Conservation (phyloP, 768 basidiomycete species). For the Kwoniella dendrophila region DNA sequence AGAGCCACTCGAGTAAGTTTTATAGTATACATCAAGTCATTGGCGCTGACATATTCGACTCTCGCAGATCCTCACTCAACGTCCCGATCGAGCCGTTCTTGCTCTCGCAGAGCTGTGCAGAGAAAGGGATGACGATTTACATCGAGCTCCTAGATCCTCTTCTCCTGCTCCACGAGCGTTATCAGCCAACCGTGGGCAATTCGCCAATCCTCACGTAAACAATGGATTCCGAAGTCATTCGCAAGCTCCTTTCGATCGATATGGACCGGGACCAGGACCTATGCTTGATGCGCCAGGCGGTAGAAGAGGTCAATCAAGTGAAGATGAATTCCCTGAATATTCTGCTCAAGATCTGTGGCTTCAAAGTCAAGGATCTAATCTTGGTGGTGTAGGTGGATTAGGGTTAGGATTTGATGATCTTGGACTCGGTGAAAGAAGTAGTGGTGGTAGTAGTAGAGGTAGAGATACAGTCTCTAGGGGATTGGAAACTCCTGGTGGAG, state of each 20-base stretch:
- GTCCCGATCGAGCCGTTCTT: slow-evolving; percentile 76
- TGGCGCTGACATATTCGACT: neutral
- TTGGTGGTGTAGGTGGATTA: slow-evolving; percentile 40
- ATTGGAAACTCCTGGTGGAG: slow-evolving; percentile 40
- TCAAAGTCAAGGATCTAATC: slow-evolving; percentile 48
- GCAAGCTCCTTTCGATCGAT: slow-evolving; percentile 49
- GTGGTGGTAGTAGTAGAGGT: slow-evolving; percentile 40
- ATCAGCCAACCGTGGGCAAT: slow-evolving; percentile 37
- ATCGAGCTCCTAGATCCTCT: slow-evolving; percentile 54
- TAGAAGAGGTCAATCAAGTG: slow-evolving; percentile 37
- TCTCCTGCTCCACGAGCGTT: slow-evolving; percentile 51
- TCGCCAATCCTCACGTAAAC: slow-evolving; percentile 33
- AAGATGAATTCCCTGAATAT: slow-evolving; percentile 30
- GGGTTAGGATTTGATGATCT: slow-evolving; percentile 39
- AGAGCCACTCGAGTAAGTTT: slow-evolving; percentile 66
- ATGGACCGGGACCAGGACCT: slow-evolving; percentile 25
- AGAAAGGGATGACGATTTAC: slow-evolving; percentile 68
- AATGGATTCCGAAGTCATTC: slow-evolving; percentile 48
- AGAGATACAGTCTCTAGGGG: slow-evolving; percentile 45
- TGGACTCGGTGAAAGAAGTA: slow-evolving; percentile 19
- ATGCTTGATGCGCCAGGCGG: slow-evolving; percentile 33
- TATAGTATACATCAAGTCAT: neutral
- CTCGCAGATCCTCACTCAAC: slow-evolving; percentile 70
- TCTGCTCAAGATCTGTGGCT: slow-evolving; percentile 55
- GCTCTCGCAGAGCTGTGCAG: slow-evolving; percentile 89